Percentiles rank a stretch among this genome's conserved stretches.
Evolutionary conservation across 495 filamentous ascomycete genomes (phyloP).

Genomic region (Xylaria castorea): DNA sequence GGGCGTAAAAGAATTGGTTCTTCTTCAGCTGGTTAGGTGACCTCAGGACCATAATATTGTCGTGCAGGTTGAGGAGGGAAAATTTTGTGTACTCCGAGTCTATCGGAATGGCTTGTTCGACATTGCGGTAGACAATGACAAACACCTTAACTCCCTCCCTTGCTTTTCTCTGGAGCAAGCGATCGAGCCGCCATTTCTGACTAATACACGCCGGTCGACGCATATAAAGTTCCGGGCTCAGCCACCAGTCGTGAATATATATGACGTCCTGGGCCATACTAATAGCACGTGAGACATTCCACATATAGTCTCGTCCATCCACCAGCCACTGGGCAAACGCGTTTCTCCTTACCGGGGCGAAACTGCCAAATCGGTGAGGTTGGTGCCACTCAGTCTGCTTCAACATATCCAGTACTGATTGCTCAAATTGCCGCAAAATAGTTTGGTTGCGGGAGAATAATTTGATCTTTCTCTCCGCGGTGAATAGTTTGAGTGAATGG

Average conservation of each 20-base stretch:
- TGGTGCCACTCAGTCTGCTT: constrained; percentile 79
- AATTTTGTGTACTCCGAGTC: constrained; percentile 99
- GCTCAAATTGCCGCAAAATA: constrained; percentile 88
- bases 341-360: constrained; percentile 84
- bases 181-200: constrained; percentile 97
- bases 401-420: constrained; percentile 86
- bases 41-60: constrained; percentile 93
- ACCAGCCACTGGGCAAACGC: constrained; percentile 97
- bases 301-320: constrained; percentile 98
- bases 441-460: constrained; percentile 92
- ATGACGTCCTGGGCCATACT: constrained; percentile 98
- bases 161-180: constrained; percentile 92
- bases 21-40: constrained; percentile 98
- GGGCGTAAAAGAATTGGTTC: constrained; percentile 99
- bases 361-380: constrained; percentile 87
- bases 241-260: constrained; percentile 99
- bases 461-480: constrained; percentile 87
- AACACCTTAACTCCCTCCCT: constrained; percentile 97
- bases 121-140: constrained; percentile 97
- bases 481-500: constrained; percentile 81
- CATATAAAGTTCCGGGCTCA: constrained; percentile 97
- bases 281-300: constrained; percentile 96
- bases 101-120: constrained; percentile 96
- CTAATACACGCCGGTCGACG: constrained; percentile 93
- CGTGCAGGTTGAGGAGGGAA: constrained; percentile 92